Percentiles rank a stretch among this genome's conserved stretches.
Conservation (phyloP, 306 rosid species). For the Malus sieversii region DNA sequence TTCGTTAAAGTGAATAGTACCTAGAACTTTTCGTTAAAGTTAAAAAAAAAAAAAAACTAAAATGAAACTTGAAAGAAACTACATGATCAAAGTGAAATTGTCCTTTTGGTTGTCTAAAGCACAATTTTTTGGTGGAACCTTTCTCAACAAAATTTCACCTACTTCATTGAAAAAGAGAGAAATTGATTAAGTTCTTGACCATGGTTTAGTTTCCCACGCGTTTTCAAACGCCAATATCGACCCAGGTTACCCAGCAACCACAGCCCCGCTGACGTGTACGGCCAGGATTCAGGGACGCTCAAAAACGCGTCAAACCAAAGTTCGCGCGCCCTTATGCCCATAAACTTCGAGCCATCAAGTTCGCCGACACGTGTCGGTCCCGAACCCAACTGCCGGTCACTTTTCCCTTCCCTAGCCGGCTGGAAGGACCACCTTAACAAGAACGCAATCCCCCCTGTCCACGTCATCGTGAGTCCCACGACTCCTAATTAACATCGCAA, state of each 20-base stretch:
- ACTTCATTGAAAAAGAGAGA: too few relatives aligned
- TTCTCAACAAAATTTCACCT: not conserved
- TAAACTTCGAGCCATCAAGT: slow-evolving; percentile 8
- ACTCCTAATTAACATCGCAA: not conserved
- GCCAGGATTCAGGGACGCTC: not conserved
- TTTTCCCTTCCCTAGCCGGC: not conserved
- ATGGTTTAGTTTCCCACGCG: slow-evolving; percentile 16
- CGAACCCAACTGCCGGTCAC: not conserved
- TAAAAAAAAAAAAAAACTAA: too few relatives aligned
- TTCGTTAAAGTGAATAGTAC: too few relatives aligned
- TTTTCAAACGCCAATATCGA: not conserved
- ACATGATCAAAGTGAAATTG: too few relatives aligned
- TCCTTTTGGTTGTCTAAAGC: too few relatives aligned
- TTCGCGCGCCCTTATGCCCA: slow-evolving; percentile 22
- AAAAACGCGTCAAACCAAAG: slow-evolving; percentile 11
- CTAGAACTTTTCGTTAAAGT: too few relatives aligned
- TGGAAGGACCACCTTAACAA: not conserved
- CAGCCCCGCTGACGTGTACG: not conserved
- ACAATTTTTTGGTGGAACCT: too few relatives aligned
- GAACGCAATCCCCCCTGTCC: slow-evolving; percentile 12
- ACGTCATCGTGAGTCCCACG: slow-evolving; percentile 9
- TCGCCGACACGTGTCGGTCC: slow-evolving; percentile 23
- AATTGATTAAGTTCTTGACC: not conserved
- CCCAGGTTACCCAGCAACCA: not conserved
- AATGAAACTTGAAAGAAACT: too few relatives aligned